Conservation (phyloP, 2,329 filamentous ascomycete genomes). For the Claviceps maximensis region DNA sequence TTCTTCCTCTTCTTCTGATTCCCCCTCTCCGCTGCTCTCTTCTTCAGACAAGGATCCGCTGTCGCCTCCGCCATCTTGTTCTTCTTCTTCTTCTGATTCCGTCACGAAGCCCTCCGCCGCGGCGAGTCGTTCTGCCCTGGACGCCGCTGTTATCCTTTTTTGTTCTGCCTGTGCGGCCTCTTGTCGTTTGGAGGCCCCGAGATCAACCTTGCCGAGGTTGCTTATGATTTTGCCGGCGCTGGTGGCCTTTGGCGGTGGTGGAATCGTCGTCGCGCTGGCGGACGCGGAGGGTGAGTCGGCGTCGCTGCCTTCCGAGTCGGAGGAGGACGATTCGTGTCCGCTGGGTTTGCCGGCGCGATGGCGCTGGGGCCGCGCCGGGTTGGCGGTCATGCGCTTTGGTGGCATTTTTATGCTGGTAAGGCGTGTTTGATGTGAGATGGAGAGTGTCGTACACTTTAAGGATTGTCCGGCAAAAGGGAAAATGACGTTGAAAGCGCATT, state of each 20-base stretch:
- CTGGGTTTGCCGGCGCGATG: constrained; percentile 74
- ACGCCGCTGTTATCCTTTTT: constrained; percentile 33
- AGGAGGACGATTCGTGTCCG: constrained; percentile 40
- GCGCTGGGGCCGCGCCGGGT: constrained; percentile 66
- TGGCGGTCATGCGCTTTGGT: constrained; percentile 84
- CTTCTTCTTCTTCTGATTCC: constrained; percentile 31
- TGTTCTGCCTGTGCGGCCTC: constrained; percentile 34
- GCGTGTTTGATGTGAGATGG: background rate
- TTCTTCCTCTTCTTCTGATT: constrained; percentile 35
- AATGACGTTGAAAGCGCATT: background rate
- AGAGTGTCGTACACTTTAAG: background rate
- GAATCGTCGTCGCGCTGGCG: constrained; percentile 20
- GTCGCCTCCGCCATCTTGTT: constrained; percentile 19
- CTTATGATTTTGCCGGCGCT: constrained; percentile 45
- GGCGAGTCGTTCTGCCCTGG: constrained; percentile 36
- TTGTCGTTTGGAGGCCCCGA: constrained; percentile 30
- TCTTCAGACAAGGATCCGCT: constrained; percentile 18
- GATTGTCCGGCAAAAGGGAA: background rate
- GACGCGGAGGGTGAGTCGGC: constrained; percentile 15
- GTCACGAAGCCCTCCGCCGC: constrained; percentile 53
- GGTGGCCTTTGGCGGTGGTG: constrained; percentile 43
- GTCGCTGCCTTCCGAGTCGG: constrained; percentile 38
- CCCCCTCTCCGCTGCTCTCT: constrained; percentile 30
- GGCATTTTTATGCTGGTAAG: constrained; percentile 25
- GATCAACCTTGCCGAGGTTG: constrained; percentile 37